A percentile compares a stretch with the other conserved stretches of the same genome.
phyloP scores from a whole-genome alignment of 2,329 filamentous ascomycete genomes.

The Coniella vitis region DNA sequence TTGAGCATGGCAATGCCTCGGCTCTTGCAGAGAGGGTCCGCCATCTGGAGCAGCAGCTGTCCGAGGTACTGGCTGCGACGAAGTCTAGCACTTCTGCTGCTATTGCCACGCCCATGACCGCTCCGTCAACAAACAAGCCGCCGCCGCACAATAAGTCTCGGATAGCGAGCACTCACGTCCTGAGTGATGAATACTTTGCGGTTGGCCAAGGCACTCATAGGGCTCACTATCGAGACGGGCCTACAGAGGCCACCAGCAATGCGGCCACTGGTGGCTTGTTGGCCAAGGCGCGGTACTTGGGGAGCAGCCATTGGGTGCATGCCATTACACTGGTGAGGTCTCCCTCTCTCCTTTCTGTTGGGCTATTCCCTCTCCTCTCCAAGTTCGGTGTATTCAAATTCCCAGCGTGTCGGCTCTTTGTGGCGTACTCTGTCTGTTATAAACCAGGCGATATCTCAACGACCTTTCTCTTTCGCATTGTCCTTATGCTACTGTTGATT shows the following conservation, averaged over 20 bases:
- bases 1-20: constrained; percentile 25
- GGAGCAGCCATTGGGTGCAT: constrained; percentile 52
- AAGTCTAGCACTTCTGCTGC: constrained; percentile 12
- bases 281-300: constrained; percentile 47
- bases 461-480: too few species aligned
- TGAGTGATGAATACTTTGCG: constrained; percentile 19
- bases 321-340: constrained; percentile 36
- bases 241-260: constrained; percentile 13
- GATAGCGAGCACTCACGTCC: constrained; percentile 33
- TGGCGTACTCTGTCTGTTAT: too few species aligned
- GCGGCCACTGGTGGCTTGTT: constrained; percentile 37
- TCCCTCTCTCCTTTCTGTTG: background rate
- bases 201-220: background rate
- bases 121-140: too few species aligned
- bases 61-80: constrained; percentile 17
- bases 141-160: constrained; percentile 33
- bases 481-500: too few species aligned
- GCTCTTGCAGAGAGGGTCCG: constrained; percentile 32
- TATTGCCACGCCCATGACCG: constrained; percentile 21
- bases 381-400: too few species aligned
- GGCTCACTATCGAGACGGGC: background rate
- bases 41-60: constrained; percentile 38
- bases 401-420: too few species aligned
- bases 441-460: too few species aligned
- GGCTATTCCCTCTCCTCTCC: too few species aligned